Base-by-base conservation (phyloP, 495 filamentous ascomycete species). In the Talaromyces thailandensis region DNA sequence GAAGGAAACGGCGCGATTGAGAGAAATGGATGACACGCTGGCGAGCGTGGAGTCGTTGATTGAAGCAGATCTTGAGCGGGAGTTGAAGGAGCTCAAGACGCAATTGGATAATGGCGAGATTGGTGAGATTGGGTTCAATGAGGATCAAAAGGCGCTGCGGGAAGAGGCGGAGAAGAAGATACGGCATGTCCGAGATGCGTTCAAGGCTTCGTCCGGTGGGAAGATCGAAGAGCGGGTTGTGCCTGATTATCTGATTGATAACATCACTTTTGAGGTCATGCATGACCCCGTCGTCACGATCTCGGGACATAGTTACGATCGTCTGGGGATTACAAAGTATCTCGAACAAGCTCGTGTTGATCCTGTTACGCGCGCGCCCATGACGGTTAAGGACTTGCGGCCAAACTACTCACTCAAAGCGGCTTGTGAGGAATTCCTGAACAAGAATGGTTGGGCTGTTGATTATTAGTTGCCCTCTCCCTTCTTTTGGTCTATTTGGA, bases 231-330 rank as follows among this genome's bases (percentile, higher is more conserved):
- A 86, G 67, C 79, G 90, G 60, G 82, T 88, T 65, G 89, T 96
- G 2, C 93, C 94, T 0, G 93, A 96, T 64, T 91, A 91, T 78
- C 78, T 90, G 0, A 81, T 98, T 50, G 94, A 98, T 69, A 88
- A 86, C 24, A 98, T 98, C 58, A 91, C 88, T 0, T 97, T 97
- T 66, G 81, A 84, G 40, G 82, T 97, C 63, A 96, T 98, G 93
- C 82, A 93, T 66, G 94, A 98, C 74, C 94, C 91, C 4, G 90
- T 94, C 12, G 80, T 93, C 18, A 97, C 93, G 0, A 92, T 88
- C 64, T 90, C 86, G 6, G 94, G 94, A 29, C 87, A 88, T 59
- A 92, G 88, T 0, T 98, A 96, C 72, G 94, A 98, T 67, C 85
- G 94, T 57, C 78, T 88, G 3, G 90, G 89, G n/a, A 86, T 98